These are phyloP conservation scores for Populus hybrid DNA, from an alignment of 441 rosid species.

Conservation along the genomic window DNA sequence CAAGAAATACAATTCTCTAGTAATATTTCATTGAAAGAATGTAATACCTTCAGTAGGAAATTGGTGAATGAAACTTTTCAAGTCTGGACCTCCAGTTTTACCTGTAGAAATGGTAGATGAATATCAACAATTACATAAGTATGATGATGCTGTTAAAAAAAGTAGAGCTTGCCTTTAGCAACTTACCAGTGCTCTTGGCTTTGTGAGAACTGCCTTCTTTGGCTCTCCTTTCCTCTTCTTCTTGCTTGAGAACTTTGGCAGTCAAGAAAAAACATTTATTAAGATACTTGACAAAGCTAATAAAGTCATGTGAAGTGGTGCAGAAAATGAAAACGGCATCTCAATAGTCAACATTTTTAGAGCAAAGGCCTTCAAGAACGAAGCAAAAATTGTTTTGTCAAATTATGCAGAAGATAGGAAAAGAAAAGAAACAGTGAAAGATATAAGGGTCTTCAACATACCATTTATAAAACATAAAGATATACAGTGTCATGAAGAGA, in stretches of 20 bases:
- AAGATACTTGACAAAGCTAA: conserved; percentile 3
- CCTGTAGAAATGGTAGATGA: conserved; percentile 34
- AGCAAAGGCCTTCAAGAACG: not conserved
- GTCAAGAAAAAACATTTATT: not conserved
- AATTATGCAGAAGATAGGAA: not conserved
- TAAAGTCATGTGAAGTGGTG: not conserved
- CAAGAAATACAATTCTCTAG: not conserved
- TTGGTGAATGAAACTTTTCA: conserved; percentile 79
- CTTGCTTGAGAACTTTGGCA: conserved; percentile 71
- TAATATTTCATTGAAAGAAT: conserved; percentile 7
- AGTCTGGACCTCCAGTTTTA: conserved; percentile 75
- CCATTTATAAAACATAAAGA: not conserved
- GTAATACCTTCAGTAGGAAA: conserved; percentile 65
- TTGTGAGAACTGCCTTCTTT: conserved; percentile 56
- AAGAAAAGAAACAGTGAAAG: not conserved
- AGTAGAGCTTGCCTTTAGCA: conserved; percentile 11
- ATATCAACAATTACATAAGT: conserved; percentile 18
- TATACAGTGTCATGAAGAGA: not conserved
- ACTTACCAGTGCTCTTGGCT: conserved; percentile 41
- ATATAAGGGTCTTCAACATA: not conserved
- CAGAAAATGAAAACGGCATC: not conserved
- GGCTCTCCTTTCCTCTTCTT: conserved; percentile 80
- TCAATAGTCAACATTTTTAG: not conserved
- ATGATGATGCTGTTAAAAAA: conserved; percentile 8
- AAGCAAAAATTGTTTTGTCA: not conserved